Evolutionary conservation across 2,329 filamentous ascomycete species (phyloP), one percentile per base, ranked within the genome.

Genomic region (Xylariaceae sp.): DNA sequence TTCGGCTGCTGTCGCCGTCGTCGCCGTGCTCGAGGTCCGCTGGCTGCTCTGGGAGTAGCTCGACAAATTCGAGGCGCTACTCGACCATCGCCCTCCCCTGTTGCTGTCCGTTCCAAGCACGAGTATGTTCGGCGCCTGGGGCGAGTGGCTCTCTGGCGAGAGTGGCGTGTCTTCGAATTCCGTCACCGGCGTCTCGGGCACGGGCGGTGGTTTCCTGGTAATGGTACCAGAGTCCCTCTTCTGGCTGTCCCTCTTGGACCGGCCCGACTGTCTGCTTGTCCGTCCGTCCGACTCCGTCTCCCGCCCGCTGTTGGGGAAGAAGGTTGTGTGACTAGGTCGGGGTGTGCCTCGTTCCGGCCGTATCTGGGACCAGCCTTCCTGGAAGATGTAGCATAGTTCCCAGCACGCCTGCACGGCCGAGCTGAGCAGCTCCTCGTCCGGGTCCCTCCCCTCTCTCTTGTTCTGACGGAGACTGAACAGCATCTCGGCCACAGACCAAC

Each of bases 371-470:
- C 89, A 95, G 13, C 88, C 88, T 65, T 92, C 85, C 33, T 88
- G 77, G 69, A 96, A 95, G 38, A 96, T 79, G 63, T 96, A 88
- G 59, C 88, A 94, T 5, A 96, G 74, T 50, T 95, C 88, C 88
- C 88, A 96, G 60, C 89, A 96, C 11, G 89, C 87, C 57, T 95
- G 88, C 0, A 95, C 85, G 1, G 89, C 88, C 1, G 87, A 92
- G 4, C 85, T 83, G 1, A 96, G 71, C 0, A 95, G 71, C 55
- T 95, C 89, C 55, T 90, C 87, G 48, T 94, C 87, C 1, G 84
- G 71, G 0, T 71, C 67, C 50, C 78, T 85, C 14, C 79, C 80
- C 50, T 92, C 86, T 23, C 83, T 74, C 47, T 76, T 81, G 59
- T 82, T 90, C 54, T 95, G 88, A 3, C 88, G 81, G 28, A 97